Evolutionary conservation across 352 stramenopile species (phyloP).

Genomic region (Pilasporangium apinafurcum): DNA sequence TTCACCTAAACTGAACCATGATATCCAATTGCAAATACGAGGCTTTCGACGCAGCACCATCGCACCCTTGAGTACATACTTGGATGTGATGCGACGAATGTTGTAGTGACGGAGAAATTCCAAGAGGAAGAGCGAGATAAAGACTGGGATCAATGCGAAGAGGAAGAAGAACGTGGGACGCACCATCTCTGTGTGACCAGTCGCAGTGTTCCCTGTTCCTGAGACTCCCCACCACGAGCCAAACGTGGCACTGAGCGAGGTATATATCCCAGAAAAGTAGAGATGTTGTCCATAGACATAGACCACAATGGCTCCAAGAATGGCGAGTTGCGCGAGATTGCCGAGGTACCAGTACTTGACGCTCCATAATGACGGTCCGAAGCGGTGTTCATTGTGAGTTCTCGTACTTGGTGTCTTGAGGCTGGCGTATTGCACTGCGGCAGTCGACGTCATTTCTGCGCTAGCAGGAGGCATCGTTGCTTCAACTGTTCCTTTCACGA

Average conservation of each 20-base stretch:
- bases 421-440: too few relatives aligned
- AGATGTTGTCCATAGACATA: constrained; percentile 4
- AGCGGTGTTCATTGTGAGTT: too few relatives aligned
- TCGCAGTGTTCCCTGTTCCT: background rate
- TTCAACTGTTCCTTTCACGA: too few relatives aligned
- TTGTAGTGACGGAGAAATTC: constrained; percentile 8
- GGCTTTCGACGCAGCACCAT: constrained; percentile 15
- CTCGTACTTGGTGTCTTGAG: too few relatives aligned
- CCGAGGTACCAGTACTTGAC: constrained; percentile 10
- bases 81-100: constrained; percentile 13
- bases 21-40: constrained; percentile 2
- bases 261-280: constrained; percentile 13
- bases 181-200: constrained; percentile 13
- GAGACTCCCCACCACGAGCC: constrained; percentile 13
- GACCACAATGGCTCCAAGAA: constrained; percentile 1
- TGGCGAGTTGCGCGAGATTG: constrained; percentile 6
- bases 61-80: constrained; percentile 1
- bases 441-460: too few relatives aligned
- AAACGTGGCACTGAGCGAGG: constrained; percentile 9
- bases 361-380: background rate
- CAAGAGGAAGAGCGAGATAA: background rate
- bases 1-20: constrained; percentile 9
- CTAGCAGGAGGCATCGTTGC: too few relatives aligned
- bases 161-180: constrained; percentile 15
- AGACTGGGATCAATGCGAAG: constrained; percentile 4